Evolutionary conservation across 2,329 filamentous ascomycete genomes (phyloP).

Genomic region (Harringtonia lauricola): DNA sequence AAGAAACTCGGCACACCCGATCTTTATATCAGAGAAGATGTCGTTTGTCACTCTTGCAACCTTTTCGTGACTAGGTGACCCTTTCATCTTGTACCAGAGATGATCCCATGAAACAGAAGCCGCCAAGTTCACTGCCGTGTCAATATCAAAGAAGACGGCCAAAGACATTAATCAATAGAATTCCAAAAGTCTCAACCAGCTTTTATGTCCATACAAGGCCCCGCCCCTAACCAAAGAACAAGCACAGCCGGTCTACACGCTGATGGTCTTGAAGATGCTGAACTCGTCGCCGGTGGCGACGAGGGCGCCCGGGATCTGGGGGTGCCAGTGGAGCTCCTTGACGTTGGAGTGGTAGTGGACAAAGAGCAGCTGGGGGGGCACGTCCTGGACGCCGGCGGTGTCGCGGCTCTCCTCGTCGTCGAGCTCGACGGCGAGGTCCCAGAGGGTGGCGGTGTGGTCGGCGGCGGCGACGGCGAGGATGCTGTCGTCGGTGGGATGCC

Average conservation of each 20-base stretch:
- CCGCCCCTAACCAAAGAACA: no score
- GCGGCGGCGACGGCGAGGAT: slow-evolving; percentile 86
- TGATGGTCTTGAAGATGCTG: slow-evolving; percentile 75
- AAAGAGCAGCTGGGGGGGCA: slow-evolving; percentile 89
- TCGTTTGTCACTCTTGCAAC: no score
- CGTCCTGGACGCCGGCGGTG: slow-evolving; percentile 75
- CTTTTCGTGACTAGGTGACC: no score
- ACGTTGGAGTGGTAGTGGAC: slow-evolving; percentile 93
- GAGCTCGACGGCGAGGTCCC: slow-evolving; percentile 93
- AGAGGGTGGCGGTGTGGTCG: slow-evolving; percentile 88
- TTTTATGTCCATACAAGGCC: no score
- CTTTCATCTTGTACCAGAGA: no score
- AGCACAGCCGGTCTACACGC: slow-evolving; percentile 55
- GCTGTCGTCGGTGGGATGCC: slow-evolving; percentile 95
- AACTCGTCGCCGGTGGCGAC: slow-evolving; percentile 89
- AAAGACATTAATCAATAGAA: no score
- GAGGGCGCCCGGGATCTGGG: slow-evolving; percentile 81
- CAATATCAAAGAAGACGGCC: no score
- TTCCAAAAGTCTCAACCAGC: no score
- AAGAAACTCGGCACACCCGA: no score
- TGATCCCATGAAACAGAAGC: no score
- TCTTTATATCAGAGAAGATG: no score
- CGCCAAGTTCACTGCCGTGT: no score
- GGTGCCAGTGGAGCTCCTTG: slow-evolving; percentile 97
- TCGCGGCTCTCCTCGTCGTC: slow-evolving; percentile 95